Evolutionary conservation across 768 basidiomycete species (phyloP).

Genomic region (Mycena rebaudengoi): DNA sequence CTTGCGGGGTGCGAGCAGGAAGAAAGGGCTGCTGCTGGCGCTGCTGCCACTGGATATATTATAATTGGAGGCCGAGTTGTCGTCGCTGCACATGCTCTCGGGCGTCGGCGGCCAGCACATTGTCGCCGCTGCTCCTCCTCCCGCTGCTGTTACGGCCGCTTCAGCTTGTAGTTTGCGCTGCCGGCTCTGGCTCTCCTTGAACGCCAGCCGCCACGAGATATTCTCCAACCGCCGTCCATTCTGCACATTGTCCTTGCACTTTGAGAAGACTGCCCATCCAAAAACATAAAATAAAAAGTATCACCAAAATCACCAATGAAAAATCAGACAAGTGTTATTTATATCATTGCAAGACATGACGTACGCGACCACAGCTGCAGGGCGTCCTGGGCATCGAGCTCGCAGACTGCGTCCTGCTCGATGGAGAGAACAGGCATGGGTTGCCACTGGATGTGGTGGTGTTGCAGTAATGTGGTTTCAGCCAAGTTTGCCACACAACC

Average conservation of each 20-base stretch:
- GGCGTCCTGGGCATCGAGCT: conserved; percentile 73
- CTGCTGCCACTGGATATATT: not conserved
- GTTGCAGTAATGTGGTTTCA: no score
- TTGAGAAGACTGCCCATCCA: conserved; percentile 72
- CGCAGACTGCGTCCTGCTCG: conserved; percentile 70
- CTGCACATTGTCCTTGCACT: conserved; percentile 80
- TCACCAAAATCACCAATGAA: not conserved
- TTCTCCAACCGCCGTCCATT: conserved; percentile 89
- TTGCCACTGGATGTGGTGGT: no score
- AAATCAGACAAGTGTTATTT: no score
- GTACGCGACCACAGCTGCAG: conserved; percentile 63
- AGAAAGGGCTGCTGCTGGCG: not conserved
- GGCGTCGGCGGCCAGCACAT: conserved; percentile 47
- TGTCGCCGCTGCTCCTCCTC: conserved; percentile 10
- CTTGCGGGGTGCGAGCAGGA: conserved; percentile 18
- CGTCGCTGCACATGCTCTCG: conserved; percentile 15
- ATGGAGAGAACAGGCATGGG: conserved; percentile 78
- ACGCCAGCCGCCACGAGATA: conserved; percentile 88
- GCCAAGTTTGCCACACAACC: no score
- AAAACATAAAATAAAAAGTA: conserved; percentile 9
- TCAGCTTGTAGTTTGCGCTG: not conserved
- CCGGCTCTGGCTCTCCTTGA: conserved; percentile 52
- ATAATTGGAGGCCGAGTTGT: not conserved
- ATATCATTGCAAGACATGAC: conserved; percentile 53
- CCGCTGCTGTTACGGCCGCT: conserved; percentile 46